Evolutionary conservation across 108 stramenopile species (phyloP), one percentile per base, ranked within the genome.

Genomic region (Mayamaea pseudoterrestris): DNA sequence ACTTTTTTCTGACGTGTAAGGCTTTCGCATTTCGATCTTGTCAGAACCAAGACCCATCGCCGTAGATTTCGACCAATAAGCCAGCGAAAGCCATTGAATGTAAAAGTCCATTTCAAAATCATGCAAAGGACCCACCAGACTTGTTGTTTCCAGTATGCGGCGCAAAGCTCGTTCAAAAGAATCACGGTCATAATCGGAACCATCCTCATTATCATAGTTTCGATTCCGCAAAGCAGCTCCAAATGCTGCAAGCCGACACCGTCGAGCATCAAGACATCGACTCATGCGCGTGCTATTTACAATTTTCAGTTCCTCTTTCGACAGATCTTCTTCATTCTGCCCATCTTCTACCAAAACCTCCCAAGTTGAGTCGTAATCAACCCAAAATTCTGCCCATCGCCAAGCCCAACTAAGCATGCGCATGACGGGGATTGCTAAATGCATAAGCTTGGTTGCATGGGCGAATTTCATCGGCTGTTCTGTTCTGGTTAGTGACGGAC

Each of bases 331-430:
- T 57, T 83, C 84, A 7, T 51, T 53, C 59, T 86, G 64, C 7
- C 73, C 79, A 12, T 55, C 57, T 53, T 84, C 82, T 9, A 84
- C 41, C 23, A 92, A 53, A 3, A 79, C 82, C 36, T 86, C 90
- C 84, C 80, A 86, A 28, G 61, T 76, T 27, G 75, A 76, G 24
- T 80, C 84, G 39, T 53, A 53, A 22, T 68, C 68, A 5, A 92
- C 90, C 90, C 90, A 92, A 66, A 74, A 84, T 44, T 87, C 83
- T 14, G 84, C 70, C 90, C 90, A 92, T 39, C 84, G 60, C 90
- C 90, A 92, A 9, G 84, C 84, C 90, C 90, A 92, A 13, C 90
- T 80, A 20, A 92, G 54, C 13, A 56, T 63, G 16, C 63, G 47
- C 62, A 87, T 53, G 2, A 87, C 76, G 26, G 30, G 30, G 9